Evolutionary conservation across 2,329 filamentous ascomycete species (phyloP).

Genomic region (Canariomyces notabilis): DNA sequence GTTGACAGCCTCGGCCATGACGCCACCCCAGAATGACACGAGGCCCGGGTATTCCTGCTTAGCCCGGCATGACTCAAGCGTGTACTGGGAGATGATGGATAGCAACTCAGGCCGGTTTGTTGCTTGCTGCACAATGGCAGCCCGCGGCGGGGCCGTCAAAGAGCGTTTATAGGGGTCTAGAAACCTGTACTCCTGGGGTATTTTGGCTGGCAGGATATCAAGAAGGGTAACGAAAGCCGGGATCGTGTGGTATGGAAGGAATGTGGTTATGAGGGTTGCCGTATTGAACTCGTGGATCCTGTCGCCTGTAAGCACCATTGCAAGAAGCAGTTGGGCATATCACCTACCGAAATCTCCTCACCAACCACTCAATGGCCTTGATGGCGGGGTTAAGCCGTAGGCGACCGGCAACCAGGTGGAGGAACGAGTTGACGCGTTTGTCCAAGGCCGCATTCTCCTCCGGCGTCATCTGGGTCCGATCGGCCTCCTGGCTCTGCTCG

Average conservation of each 20-base stretch:
- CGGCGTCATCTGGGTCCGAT: constrained; percentile 77
- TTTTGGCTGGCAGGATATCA: constrained; percentile 72
- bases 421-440: constrained; percentile 70
- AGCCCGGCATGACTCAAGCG: constrained; percentile 65
- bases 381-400: constrained; percentile 81
- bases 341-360: constrained; percentile 70
- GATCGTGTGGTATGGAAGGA: constrained; percentile 86
- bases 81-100: constrained; percentile 69
- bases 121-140: constrained; percentile 77
- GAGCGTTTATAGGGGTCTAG: constrained; percentile 80
- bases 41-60: constrained; percentile 72
- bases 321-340: background rate
- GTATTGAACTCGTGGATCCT: constrained; percentile 93
- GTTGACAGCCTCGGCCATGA: constrained; percentile 80
- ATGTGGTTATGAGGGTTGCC: constrained; percentile 69
- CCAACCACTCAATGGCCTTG: constrained; percentile 90
- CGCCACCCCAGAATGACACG: constrained; percentile 84
- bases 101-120: constrained; percentile 74
- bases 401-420: constrained; percentile 71
- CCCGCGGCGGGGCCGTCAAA: constrained; percentile 69
- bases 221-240: constrained; percentile 81
- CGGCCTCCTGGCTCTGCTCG: constrained; percentile 84
- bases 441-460: constrained; percentile 80
- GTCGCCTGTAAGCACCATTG: constrained; percentile 15
- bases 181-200: constrained; percentile 75